Conservation (phyloP, 1,284 basidiomycete genomes). For the Baeospora myosura region DNA sequence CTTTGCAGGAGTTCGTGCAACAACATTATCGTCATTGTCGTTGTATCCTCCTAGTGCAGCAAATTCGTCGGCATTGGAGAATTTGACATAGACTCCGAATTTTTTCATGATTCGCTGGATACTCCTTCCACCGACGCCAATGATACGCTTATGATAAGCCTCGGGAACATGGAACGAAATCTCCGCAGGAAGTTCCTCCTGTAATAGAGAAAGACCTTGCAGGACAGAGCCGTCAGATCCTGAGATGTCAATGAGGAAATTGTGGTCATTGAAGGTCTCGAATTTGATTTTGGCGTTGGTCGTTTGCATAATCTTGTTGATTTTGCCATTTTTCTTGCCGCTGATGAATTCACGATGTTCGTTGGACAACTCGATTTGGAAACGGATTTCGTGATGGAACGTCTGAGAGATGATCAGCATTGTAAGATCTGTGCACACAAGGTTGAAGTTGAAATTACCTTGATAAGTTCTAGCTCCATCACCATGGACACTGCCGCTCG, state of each 20-base stretch:
- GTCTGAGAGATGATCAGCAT: slow-evolving; percentile 34
- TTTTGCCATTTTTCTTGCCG: slow-evolving; percentile 97
- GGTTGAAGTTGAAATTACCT: slow-evolving; percentile 40
- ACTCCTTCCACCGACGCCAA: slow-evolving; percentile 96
- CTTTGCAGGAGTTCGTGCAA: slow-evolving; percentile 95
- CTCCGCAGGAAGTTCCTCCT: slow-evolving; percentile 98
- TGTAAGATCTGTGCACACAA: slow-evolving; percentile 8
- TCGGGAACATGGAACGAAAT: slow-evolving; percentile 99
- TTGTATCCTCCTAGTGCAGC: slow-evolving; percentile 91
- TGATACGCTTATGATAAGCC: slow-evolving; percentile 98
- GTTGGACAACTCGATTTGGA: slow-evolving; percentile 97
- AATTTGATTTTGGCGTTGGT: slow-evolving; percentile 98
- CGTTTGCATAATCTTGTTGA: slow-evolving; percentile 97
- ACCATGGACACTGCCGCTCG: slow-evolving; percentile 81
- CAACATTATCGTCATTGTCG: slow-evolving; percentile 98
- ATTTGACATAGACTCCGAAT: slow-evolving; percentile 98
- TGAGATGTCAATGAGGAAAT: slow-evolving; percentile 94
- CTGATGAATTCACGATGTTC: slow-evolving; percentile 98
- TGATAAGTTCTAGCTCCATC: slow-evolving; percentile 85
- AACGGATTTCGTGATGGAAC: slow-evolving; percentile 96
- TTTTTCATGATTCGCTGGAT: slow-evolving; percentile 99
- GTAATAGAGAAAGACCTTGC: slow-evolving; percentile 83
- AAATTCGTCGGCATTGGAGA: slow-evolving; percentile 97
- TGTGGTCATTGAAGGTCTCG: slow-evolving; percentile 98
- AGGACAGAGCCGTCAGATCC: slow-evolving; percentile 79